Evolutionary conservation across 768 basidiomycete genomes (phyloP), one percentile per base, ranked within the genome.

Genomic region (Phlegmacium glaucopus): DNA sequence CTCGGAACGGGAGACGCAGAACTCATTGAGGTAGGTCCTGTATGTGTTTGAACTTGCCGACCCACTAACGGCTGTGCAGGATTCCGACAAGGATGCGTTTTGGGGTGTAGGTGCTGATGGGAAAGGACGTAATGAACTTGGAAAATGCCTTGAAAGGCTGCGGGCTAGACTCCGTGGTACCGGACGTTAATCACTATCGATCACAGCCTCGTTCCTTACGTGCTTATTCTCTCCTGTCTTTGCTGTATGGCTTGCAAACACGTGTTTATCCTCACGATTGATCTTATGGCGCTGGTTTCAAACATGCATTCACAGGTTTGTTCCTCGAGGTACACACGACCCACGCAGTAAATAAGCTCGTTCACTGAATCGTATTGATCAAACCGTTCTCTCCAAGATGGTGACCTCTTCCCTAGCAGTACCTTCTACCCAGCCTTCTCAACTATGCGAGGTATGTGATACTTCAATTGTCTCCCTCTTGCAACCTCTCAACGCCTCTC

Each of bases 21-120:
- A 45, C 74, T 90, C 28, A 63, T 90, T 4, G 88, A 90, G 76
- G 86, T 84, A 47, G 57, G 67, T 51, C 45, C 17, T 16, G 41
- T 10, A 30, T 9, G 15, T 39, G n/a, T 35, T 39, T 50, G 22
- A 35, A 39, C 42, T 36, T 18, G 35, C 18, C 15, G 45, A 13
- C 15, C 39, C 28, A 38, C 47, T 58, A 39, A 48, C 44, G 8
- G 8, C 40, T 51, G 15, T 52, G 12, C 50, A 86, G 84, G 77
- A 85, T 57, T 87, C 84, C n/a, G 81, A 82, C 49, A 83, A 80
- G 52, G 87, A 89, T 61, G 72, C 83, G 34, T 87, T 87, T 64
- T 89, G 87, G 85, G 87, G 87, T n/a, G 64, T 80, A 50, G 87
- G 87, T 5, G 70, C 76, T 32, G 82, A 89, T 61, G 68, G 75